phyloP scores from a whole-genome alignment of 139 green algal species.

The Closterium sp. region DNA sequence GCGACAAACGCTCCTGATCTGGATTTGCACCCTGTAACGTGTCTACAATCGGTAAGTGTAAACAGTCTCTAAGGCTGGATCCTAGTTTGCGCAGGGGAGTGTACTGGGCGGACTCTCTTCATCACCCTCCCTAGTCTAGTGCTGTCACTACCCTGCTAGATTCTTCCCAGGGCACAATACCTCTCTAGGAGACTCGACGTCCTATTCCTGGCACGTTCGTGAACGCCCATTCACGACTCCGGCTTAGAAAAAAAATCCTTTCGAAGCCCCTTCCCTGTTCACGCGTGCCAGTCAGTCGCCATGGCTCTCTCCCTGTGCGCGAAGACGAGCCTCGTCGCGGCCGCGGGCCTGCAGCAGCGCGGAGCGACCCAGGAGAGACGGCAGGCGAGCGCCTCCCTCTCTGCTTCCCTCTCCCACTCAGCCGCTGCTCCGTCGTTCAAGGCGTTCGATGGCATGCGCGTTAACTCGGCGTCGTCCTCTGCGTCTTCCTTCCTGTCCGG shows the following conservation, averaged over 20 bases:
- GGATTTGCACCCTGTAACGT: neutral
- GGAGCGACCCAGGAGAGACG: neutral
- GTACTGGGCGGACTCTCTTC: neutral
- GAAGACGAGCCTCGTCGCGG: neutral
- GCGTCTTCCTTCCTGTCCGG: neutral
- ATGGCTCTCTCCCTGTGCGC: neutral
- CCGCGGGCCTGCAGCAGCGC: neutral
- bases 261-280: neutral
- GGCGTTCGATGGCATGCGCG: neutral
- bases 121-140: no score
- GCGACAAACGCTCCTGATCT: no score
- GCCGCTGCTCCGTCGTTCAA: neutral
- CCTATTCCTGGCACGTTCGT: neutral
- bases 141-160: neutral
- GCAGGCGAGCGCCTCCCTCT: neutral
- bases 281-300: neutral
- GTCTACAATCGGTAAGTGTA: neutral
- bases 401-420: neutral
- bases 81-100: neutral
- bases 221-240: neutral
- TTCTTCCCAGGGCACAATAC: neutral
- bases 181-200: neutral
- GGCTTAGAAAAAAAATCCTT: neutral
- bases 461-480: neutral
- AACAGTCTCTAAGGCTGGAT: neutral